Evolutionary conservation across 2,329 filamentous ascomycete species (phyloP).

Genomic region (Elsinoe perseae): DNA sequence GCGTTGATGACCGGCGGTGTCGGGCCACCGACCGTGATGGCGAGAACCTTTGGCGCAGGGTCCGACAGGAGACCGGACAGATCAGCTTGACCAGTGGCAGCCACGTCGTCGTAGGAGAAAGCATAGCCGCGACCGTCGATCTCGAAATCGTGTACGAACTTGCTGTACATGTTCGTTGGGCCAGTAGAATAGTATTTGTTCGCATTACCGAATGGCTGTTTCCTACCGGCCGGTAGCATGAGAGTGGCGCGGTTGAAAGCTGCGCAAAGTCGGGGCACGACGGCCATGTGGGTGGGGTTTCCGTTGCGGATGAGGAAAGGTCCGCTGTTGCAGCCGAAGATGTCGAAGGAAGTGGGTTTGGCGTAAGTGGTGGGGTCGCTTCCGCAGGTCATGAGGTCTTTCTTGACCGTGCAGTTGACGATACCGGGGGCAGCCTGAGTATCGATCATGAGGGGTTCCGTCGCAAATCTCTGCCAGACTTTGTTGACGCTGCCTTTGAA

Average conservation of each 20-base stretch:
- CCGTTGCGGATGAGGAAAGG: slow-evolving; percentile 46
- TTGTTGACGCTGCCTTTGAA: slow-evolving; percentile 44
- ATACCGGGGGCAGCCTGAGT: slow-evolving; percentile 54
- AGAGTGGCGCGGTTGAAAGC: slow-evolving; percentile 69
- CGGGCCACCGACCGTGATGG: slow-evolving; percentile 41
- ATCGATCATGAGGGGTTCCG: slow-evolving; percentile 49
- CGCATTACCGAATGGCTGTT: slow-evolving; percentile 37
- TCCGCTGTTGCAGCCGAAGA: slow-evolving; percentile 60
- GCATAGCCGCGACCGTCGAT: slow-evolving; percentile 55
- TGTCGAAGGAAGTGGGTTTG: slow-evolving; percentile 53
- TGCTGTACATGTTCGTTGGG: slow-evolving; percentile 47
- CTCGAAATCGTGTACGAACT: slow-evolving; percentile 54
- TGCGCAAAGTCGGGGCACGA: slow-evolving; percentile 67
- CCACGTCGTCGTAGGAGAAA: slow-evolving; percentile 65
- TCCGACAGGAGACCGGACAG: slow-evolving; percentile 43
- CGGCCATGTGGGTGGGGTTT: slow-evolving; percentile 43
- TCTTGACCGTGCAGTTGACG: slow-evolving; percentile 42
- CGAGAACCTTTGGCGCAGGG: slow-evolving; percentile 36
- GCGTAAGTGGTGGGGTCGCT: slow-evolving; percentile 42
- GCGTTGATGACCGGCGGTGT: not conserved
- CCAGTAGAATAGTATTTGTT: slow-evolving; percentile 39
- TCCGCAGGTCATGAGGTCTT: slow-evolving; percentile 36
- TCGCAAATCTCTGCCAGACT: slow-evolving; percentile 44
- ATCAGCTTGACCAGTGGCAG: slow-evolving; percentile 48
- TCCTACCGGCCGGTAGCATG: slow-evolving; percentile 41